Base-by-base conservation (phyloP, 768 basidiomycete species). In the Tephrocybe sp. region DNA sequence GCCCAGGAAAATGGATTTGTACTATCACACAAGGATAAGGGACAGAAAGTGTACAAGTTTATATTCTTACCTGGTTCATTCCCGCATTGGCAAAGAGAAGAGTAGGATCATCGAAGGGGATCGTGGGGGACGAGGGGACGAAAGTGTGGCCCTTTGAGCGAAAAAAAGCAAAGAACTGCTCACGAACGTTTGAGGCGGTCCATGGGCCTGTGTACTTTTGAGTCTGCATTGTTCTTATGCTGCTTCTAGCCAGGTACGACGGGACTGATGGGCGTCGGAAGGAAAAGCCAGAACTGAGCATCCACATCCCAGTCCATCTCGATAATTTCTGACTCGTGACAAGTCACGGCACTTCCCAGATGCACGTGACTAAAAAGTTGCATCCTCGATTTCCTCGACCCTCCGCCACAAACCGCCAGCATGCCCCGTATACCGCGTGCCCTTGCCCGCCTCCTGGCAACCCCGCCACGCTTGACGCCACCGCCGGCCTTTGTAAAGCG, bases 81-180 rank as follows among this genome's bases (percentile, higher is more conserved):
- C 97, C 97, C 56, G 95, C 95, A 76, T 99, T 99, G 50, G 94
- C 93, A 61, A 99, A 99, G 47, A 98, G 83, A 30, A 99, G 77
- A 13, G 97, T 97, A 2, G 95, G 95, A 71, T 98, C 97, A 51
- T 98, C 97, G 66, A 91, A 97, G 1, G 97, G 97, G 56, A 99
- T 88, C 31, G 94, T 95, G 1, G 90, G 78, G 2, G 92, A 94
- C 24, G 91, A 94, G 6, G 88, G 87, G 45, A 94, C 89, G 64
- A 91, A 95, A 19, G 87, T 85, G 67, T 99, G 97, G 55, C 80
- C 77, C 57, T 82, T 83, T 38, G 75, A 72, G 49, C 76, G 75
- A 71, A 98, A 99, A 72, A 82, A 98, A 55, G 88, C 76, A 69
- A 98, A 92, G 74, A 92, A 99, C 52, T 90, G 84, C 58, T 94